Evolutionary conservation across 1,139 yeast species (phyloP).

Genomic region (Nakaseomyces kungkrabaensis): DNA sequence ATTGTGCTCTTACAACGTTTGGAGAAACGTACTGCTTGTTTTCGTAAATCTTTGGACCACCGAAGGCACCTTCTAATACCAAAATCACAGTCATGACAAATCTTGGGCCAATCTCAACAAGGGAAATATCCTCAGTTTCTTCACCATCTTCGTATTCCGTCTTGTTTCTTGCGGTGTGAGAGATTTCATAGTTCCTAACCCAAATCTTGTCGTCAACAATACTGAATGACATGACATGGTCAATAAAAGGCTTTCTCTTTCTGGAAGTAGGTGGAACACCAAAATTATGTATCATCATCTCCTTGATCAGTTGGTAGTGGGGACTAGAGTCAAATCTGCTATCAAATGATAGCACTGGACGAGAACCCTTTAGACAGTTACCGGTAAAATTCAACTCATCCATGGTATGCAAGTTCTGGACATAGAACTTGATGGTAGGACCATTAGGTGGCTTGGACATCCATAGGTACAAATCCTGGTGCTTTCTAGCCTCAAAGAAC

Average conservation of each 20-base stretch:
- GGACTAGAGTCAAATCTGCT: constrained; percentile 55
- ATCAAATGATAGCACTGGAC: constrained; percentile 92
- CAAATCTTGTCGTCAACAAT: constrained; percentile 91
- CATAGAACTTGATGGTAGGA: constrained; percentile 87
- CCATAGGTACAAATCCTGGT: constrained; percentile 92
- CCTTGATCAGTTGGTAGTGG: constrained; percentile 70
- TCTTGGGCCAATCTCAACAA: constrained; percentile 96
- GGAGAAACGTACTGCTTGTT: constrained; percentile 96
- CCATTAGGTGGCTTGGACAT: constrained; percentile 95
- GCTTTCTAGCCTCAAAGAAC: constrained; percentile 94
- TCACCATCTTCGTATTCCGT: constrained; percentile 38
- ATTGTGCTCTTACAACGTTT: constrained; percentile 85
- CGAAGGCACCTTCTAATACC: constrained; percentile 90
- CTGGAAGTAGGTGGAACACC: constrained; percentile 98
- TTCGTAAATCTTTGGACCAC: constrained; percentile 96
- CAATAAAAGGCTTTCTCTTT: constrained; percentile 87
- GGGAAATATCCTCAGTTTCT: constrained; percentile 43
- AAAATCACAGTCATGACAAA: constrained; percentile 88
- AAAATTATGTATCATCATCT: constrained; percentile 72
- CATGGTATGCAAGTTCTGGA: constrained; percentile 91
- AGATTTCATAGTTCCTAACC: constrained; percentile 91
- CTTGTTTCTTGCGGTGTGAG: constrained; percentile 51
- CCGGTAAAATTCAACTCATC: constrained; percentile 96
- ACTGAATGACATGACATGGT: constrained; percentile 88
- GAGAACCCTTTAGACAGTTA: constrained; percentile 87